Conservation (phyloP, 2,329 filamentous ascomycete species). For the Trichoderma arundinaceum region DNA sequence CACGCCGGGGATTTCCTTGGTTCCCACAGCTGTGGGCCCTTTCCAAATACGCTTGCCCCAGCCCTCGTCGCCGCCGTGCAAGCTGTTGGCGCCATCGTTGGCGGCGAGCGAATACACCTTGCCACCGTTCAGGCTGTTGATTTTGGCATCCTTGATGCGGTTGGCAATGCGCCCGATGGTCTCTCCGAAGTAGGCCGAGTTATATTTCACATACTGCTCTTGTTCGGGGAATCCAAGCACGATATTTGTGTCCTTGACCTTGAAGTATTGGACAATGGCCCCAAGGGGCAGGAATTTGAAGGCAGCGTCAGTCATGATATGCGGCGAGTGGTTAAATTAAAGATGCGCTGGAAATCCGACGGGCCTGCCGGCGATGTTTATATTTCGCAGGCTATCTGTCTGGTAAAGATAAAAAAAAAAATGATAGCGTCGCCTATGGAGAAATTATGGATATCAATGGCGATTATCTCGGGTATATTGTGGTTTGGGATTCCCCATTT, state of each 20-base stretch:
- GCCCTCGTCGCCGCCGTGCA: slow-evolving; percentile 74
- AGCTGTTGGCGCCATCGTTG: slow-evolving; percentile 78
- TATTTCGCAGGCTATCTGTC: not conserved
- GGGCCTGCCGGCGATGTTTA: slow-evolving; percentile 1
- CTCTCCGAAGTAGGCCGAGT: slow-evolving; percentile 84
- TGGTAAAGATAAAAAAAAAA: not conserved
- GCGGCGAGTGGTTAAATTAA: not conserved
- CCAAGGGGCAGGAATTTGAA: slow-evolving; percentile 75
- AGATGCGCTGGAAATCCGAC: not conserved
- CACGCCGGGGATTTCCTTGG: slow-evolving; percentile 56
- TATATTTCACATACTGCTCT: slow-evolving; percentile 75
- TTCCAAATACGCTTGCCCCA: slow-evolving; percentile 84
- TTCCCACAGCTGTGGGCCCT: slow-evolving; percentile 68
- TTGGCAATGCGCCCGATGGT: slow-evolving; percentile 89
- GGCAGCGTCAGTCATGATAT: slow-evolving; percentile 53
- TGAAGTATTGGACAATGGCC: slow-evolving; percentile 81
- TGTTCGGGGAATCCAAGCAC: slow-evolving; percentile 83
- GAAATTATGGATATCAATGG: slow-evolving; percentile 13
- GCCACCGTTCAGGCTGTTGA: slow-evolving; percentile 73
- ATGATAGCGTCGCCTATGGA: slow-evolving; percentile 9
- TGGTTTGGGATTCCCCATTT: not conserved
- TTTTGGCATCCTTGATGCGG: slow-evolving; percentile 73
- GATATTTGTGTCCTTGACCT: slow-evolving; percentile 79
- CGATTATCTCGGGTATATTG: slow-evolving; percentile 26
- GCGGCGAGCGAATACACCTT: slow-evolving; percentile 70